Evolutionary conservation across 2,329 filamentous ascomycete species (phyloP).

Genomic region (Teratosphaeria nubilosa): DNA sequence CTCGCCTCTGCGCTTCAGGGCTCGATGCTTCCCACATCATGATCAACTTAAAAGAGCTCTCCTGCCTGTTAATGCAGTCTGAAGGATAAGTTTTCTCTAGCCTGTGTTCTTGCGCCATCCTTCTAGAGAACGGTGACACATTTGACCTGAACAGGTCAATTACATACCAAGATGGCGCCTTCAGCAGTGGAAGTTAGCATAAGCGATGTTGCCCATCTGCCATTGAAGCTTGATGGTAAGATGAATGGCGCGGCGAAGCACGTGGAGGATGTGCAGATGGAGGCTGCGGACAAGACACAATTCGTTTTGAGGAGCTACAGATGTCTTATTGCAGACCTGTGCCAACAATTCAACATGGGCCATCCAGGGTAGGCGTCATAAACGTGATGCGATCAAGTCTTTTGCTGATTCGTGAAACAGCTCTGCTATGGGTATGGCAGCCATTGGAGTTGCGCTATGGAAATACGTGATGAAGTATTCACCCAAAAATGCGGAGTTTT

Average conservation of each 20-base stretch:
- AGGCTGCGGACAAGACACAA: constrained; percentile 18
- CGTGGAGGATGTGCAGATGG: constrained; percentile 13
- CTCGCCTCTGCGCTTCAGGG: neutral
- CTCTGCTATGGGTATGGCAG: constrained; percentile 51
- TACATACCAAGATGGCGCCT: constrained; percentile 37
- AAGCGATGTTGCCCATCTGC: constrained; percentile 17
- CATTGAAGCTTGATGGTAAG: constrained; percentile 17
- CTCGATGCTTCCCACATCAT: neutral
- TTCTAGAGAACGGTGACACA: no score
- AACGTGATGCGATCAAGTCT: neutral
- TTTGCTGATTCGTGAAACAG: constrained; percentile 20
- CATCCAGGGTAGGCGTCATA: constrained; percentile 50
- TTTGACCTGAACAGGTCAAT: neutral
- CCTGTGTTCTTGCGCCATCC: neutral
- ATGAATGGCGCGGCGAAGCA: constrained; percentile 10
- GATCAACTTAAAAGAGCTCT: constrained; percentile 38
- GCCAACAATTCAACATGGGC: constrained; percentile 59
- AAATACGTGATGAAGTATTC: constrained; percentile 54
- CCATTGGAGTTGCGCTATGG: constrained; percentile 51
- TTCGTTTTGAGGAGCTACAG: constrained; percentile 51
- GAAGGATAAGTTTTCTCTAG: neutral
- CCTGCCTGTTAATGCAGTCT: constrained; percentile 18
- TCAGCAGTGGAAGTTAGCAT: constrained; percentile 12
- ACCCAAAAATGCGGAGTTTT: constrained; percentile 45
- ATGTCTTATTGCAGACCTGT: constrained; percentile 56